Evolutionary conservation across 176 grass and related monocot genomes (phyloP).

Genomic region (Oryza rufipogon): DNA sequence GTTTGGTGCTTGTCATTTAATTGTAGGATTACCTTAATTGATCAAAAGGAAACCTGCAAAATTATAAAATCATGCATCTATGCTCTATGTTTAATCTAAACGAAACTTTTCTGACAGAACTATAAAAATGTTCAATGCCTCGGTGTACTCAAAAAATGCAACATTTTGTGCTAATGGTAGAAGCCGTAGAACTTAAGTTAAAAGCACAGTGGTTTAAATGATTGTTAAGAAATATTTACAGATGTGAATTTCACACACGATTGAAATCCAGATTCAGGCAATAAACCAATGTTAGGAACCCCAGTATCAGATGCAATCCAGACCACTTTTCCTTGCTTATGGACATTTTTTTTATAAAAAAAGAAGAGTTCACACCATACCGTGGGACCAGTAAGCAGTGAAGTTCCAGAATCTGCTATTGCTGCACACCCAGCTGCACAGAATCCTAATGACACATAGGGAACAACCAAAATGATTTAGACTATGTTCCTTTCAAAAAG

Average conservation of each 20-base stretch:
- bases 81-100: background rate
- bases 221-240: slow-evolving; percentile 8
- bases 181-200: background rate
- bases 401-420: slow-evolving; percentile 93
- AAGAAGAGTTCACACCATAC: slow-evolving; percentile 48
- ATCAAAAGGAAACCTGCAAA: background rate
- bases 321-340: background rate
- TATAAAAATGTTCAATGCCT: background rate
- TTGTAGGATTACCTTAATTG: background rate
- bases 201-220: background rate
- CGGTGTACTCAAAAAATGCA: background rate
- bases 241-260: background rate
- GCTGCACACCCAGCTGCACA: slow-evolving; percentile 68
- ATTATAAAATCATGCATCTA: background rate
- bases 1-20: background rate
- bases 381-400: slow-evolving; percentile 77
- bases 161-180: background rate
- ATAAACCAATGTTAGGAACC: background rate
- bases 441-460: slow-evolving; percentile 53
- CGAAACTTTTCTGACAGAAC: background rate
- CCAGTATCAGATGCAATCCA: background rate
- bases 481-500: no score
- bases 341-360: background rate
- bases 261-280: background rate
- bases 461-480: slow-evolving; percentile 27